Evolutionary conservation across 306 rosid species (phyloP).

Genomic region (Rosa lucieae): DNA sequence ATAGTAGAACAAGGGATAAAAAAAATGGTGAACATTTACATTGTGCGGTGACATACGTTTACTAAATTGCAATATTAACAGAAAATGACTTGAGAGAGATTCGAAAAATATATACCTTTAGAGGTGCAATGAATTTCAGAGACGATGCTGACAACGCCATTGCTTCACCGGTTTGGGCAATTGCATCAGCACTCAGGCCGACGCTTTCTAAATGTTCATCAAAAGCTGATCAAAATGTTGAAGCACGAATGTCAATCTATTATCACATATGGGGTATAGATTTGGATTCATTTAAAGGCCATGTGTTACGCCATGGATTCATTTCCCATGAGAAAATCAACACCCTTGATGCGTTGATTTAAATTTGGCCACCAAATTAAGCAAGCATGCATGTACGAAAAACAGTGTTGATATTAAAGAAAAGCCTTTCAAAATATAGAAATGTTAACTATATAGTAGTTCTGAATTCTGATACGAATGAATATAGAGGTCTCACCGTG

Average conservation of each 20-base stretch:
- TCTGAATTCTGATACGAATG: not conserved
- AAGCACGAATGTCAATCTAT: slow-evolving; percentile 17
- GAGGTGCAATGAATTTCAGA: slow-evolving; percentile 75
- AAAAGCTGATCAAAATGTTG: slow-evolving; percentile 43
- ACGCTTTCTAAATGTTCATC: slow-evolving; percentile 61
- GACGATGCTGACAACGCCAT: slow-evolving; percentile 70
- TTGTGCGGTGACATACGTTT: no score
- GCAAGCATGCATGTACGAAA: not conserved
- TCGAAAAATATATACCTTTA: slow-evolving; percentile 48
- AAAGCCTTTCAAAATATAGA: not conserved
- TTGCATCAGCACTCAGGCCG: slow-evolving; percentile 54
- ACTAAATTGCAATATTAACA: no score
- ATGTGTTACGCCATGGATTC: not conserved
- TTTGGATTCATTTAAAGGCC: no score
- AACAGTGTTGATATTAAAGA: not conserved
- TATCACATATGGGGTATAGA: not conserved
- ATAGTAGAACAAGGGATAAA: no score
- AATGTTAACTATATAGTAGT: not conserved
- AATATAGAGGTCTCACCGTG: slow-evolving; percentile 54
- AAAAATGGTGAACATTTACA: no score
- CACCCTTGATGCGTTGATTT: not conserved
- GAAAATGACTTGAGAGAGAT: no score
- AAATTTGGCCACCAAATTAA: not conserved
- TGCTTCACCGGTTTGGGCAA: slow-evolving; percentile 69
- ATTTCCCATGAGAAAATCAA: not conserved